Percentiles rank a stretch among this genome's conserved stretches.
Evolutionary conservation across 139 green algal genomes (phyloP).

Genomic region (Chlorella sorokiniana): DNA sequence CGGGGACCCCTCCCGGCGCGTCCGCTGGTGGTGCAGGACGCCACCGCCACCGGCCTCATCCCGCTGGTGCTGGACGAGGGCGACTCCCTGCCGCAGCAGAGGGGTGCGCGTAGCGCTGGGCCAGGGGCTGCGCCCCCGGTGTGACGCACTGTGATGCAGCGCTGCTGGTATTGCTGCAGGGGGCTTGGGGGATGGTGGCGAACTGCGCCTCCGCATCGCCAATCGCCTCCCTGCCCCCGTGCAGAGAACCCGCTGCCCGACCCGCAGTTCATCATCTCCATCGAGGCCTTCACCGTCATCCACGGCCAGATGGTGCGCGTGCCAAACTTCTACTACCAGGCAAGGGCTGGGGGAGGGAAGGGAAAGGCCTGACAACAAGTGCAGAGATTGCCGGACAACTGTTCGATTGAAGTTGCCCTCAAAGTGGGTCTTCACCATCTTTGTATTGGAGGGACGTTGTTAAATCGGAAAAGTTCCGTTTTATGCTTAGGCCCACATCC

Average conservation of each 20-base stretch:
- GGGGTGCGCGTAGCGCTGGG: background rate
- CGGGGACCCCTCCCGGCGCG: too few species aligned
- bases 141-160: background rate
- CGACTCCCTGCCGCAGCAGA: background rate
- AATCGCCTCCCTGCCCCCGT: background rate
- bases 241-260: constrained; percentile 8
- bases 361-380: background rate
- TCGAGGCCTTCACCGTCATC: constrained; percentile 22
- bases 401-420: too few species aligned
- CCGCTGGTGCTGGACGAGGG: constrained; percentile 5
- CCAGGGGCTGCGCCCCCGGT: background rate
- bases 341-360: background rate
- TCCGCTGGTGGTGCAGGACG: constrained; percentile 8
- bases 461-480: too few species aligned
- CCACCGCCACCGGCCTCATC: constrained; percentile 8
- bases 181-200: background rate
- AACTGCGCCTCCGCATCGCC: background rate
- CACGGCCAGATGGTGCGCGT: constrained; percentile 24
- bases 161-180: background rate
- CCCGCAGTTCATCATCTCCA: constrained; percentile 20
- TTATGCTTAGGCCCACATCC: too few species aligned
- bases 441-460: too few species aligned
- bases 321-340: constrained; percentile 36
- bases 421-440: too few species aligned
- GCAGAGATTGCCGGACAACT: too few species aligned